Evolutionary conservation across 2,329 filamentous ascomycete species (phyloP).

Genomic region (Trichoderma endophyticum): DNA sequence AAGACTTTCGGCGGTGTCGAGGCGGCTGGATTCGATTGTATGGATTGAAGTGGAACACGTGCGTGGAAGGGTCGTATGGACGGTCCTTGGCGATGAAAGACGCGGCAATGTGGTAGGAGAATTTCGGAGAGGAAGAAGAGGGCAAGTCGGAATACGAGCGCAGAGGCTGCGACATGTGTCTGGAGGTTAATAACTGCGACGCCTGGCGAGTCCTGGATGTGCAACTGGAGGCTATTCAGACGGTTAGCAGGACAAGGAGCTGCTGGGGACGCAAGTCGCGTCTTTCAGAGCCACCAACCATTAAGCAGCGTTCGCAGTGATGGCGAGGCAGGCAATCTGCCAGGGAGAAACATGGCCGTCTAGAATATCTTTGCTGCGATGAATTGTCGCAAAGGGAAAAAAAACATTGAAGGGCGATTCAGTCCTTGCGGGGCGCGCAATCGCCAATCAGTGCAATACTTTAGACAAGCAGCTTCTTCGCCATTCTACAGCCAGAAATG

Average conservation of each 20-base stretch:
- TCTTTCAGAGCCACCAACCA: constrained; percentile 10
- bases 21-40: constrained; percentile 56
- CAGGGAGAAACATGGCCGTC: constrained; percentile 22
- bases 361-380: neutral
- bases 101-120: constrained; percentile 69
- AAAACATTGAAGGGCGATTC: neutral
- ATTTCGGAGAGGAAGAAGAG: constrained; percentile 32
- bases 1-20: constrained; percentile 32
- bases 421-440: constrained; percentile 12
- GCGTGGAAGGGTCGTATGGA: constrained; percentile 63
- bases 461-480: neutral
- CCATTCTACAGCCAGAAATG: neutral
- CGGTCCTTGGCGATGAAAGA: constrained; percentile 73
- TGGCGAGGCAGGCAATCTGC: constrained; percentile 23
- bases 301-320: constrained; percentile 21
- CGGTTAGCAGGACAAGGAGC: neutral
- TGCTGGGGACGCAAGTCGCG: neutral
- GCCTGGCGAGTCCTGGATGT: neutral
- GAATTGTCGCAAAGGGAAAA: constrained; percentile 8
- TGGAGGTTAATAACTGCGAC: constrained; percentile 16
- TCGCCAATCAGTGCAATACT: constrained; percentile 8
- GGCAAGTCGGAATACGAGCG: constrained; percentile 25
- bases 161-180: neutral
- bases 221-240: neutral
- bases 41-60: constrained; percentile 71